A percentile compares a stretch with the other conserved stretches of the same genome.
These are phyloP conservation scores for Aspergillus hortae DNA, from an alignment of 2,329 filamentous ascomycete species.

Conservation along the genomic window DNA sequence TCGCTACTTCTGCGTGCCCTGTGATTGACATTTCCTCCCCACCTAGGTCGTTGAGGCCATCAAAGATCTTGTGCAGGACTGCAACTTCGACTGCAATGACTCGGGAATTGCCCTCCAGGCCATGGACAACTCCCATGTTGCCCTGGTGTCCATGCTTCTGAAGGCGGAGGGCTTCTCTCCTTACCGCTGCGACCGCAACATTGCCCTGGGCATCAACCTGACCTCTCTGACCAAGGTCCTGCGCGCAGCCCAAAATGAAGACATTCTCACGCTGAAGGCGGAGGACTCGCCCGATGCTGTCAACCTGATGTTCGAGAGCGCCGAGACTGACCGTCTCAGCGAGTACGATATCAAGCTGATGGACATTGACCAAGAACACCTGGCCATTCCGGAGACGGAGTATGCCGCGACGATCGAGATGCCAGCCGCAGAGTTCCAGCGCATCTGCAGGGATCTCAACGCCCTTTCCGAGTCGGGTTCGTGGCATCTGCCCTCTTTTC, in stretches of 20 bases:
- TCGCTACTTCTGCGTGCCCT: background rate
- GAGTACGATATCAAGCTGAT: constrained; percentile 99
- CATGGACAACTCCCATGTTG: constrained; percentile 99
- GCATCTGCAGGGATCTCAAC: constrained; percentile 88
- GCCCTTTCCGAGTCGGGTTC: constrained; percentile 93
- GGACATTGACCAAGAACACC: constrained; percentile 99
- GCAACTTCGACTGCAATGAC: constrained; percentile 99
- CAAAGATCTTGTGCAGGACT: constrained; percentile 98
- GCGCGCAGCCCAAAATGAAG: constrained; percentile 87
- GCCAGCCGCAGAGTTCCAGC: constrained; percentile 85
- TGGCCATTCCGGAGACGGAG: constrained; percentile 98
- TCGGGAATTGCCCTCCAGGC: constrained; percentile 95
- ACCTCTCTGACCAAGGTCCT: constrained; percentile 96
- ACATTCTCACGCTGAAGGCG: constrained; percentile 93
- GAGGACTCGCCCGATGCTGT: constrained; percentile 95
- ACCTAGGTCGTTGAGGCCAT: constrained; percentile 91
- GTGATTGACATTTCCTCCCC: constrained; percentile 7
- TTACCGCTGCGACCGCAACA: constrained; percentile 98
- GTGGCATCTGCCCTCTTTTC: constrained; percentile 29
- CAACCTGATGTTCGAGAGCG: constrained; percentile 92
- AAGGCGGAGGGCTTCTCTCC: constrained; percentile 91
- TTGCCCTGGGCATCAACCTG: constrained; percentile 95
- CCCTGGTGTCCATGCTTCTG: constrained; percentile 97
- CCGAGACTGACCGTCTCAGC: constrained; percentile 82
- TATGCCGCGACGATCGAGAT: constrained; percentile 88